These are phyloP conservation scores for Blastobotrys chiropterorum DNA, from an alignment of 805 yeast species.

Conservation along the genomic window DNA sequence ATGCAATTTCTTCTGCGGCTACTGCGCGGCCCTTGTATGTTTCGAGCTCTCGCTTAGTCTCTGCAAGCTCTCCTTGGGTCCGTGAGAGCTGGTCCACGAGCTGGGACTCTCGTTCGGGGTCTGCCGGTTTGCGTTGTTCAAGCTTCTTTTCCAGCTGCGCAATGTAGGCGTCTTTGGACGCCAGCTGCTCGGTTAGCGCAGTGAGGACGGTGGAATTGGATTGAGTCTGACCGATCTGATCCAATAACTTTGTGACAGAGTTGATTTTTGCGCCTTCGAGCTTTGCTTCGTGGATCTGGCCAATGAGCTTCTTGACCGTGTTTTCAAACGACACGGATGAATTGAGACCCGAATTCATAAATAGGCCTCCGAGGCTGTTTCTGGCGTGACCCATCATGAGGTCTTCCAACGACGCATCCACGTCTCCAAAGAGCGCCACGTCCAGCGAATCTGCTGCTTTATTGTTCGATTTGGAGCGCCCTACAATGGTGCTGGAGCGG, in stretches of 20 bases:
- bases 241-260: constrained; percentile 25
- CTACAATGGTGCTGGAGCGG: not conserved
- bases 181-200: constrained; percentile 10
- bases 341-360: constrained; percentile 28
- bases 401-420: constrained; percentile 28
- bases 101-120: not conserved
- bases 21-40: constrained; percentile 8
- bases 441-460: constrained; percentile 21
- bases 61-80: constrained; percentile 5
- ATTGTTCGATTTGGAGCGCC: not conserved
- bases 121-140: constrained; percentile 1
- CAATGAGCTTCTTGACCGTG: constrained; percentile 30
- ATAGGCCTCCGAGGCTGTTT: constrained; percentile 30
- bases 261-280: constrained; percentile 31
- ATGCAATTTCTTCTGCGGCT: constrained; percentile 11
- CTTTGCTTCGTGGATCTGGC: constrained; percentile 29
- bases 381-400: constrained; percentile 31
- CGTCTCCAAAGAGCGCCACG: constrained; percentile 32
- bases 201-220: constrained; percentile 11
- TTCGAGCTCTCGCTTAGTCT: constrained; percentile 7
- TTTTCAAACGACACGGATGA: constrained; percentile 28
- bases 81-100: constrained; percentile 1
- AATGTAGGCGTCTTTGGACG: constrained; percentile 13
- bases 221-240: constrained; percentile 25
- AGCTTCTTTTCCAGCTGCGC: constrained; percentile 14